These are phyloP conservation scores for Bryum argenteum DNA, from an alignment of 225 moss, liverwort and hornwort species.

Conservation along the genomic window DNA sequence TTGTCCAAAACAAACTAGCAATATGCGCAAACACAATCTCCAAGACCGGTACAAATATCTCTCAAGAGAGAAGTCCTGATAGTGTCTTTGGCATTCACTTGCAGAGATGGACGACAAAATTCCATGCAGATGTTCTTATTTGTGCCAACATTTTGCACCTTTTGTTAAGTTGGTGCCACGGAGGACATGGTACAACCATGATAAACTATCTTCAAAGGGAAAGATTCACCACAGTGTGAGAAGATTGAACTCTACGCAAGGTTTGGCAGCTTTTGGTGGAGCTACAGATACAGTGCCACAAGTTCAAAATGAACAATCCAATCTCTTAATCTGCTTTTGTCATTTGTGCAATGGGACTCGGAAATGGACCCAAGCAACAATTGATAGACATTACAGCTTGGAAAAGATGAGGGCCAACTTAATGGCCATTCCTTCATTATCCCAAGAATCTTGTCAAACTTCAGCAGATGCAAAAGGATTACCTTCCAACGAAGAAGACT, in stretches of 20 bases:
- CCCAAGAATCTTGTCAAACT: not conserved
- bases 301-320: not conserved
- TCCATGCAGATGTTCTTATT: not conserved
- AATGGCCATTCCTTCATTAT: not conserved
- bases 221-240: not conserved
- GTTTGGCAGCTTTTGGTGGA: not conserved
- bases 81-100: not conserved
- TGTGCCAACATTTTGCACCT: not conserved
- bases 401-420: not conserved
- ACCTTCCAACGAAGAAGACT: too few species aligned
- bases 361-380: not conserved
- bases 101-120: not conserved
- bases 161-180: not conserved
- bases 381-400: not conserved
- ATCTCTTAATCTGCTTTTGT: not conserved
- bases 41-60: too few species aligned
- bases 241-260: not conserved
- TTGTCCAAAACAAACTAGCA: too few species aligned
- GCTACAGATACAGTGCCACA: not conserved
- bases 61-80: too few species aligned
- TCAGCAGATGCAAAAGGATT: not conserved
- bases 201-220: not conserved
- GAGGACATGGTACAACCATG: not conserved
- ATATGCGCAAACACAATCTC: too few species aligned
- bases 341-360: not conserved